Conservation (phyloP, 306 rosid species). For the Vigna angularis region DNA sequence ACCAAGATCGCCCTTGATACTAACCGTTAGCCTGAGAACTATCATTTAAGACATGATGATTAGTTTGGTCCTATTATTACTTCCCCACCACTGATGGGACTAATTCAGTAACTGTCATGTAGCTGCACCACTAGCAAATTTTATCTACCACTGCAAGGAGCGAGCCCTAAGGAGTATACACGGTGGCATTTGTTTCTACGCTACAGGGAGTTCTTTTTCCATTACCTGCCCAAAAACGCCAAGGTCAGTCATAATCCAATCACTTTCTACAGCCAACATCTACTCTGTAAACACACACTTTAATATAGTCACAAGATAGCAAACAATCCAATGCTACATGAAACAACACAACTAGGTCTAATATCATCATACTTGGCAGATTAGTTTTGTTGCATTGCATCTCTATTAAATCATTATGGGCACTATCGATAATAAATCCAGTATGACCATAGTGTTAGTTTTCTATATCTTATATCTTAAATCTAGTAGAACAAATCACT, state of each 20-base stretch:
- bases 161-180: slow-evolving; percentile 68
- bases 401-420: slow-evolving; percentile 30
- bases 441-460: slow-evolving; percentile 17
- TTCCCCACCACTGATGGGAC: slow-evolving; percentile 22
- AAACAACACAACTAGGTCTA: slow-evolving; percentile 35
- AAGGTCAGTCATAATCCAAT: slow-evolving; percentile 29
- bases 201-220: slow-evolving; percentile 77
- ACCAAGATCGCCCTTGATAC: slow-evolving; percentile 32
- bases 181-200: slow-evolving; percentile 71
- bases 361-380: slow-evolving; percentile 28
- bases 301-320: neutral
- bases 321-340: slow-evolving; percentile 23
- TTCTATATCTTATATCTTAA: slow-evolving; percentile 34
- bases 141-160: slow-evolving; percentile 75
- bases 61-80: slow-evolving; percentile 28
- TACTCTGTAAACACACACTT: slow-evolving; percentile 11
- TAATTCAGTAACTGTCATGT: slow-evolving; percentile 25
- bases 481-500: slow-evolving; percentile 37
- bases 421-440: neutral
- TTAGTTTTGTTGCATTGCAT: slow-evolving; percentile 20
- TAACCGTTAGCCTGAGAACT: slow-evolving; percentile 26
- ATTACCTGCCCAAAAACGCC: slow-evolving; percentile 66
- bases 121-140: slow-evolving; percentile 40
- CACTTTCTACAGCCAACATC: slow-evolving; percentile 16
- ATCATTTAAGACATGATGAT: slow-evolving; percentile 26